Base-by-base conservation (phyloP, 495 filamentous ascomycete species). In the Delitschia confertaspora region DNA sequence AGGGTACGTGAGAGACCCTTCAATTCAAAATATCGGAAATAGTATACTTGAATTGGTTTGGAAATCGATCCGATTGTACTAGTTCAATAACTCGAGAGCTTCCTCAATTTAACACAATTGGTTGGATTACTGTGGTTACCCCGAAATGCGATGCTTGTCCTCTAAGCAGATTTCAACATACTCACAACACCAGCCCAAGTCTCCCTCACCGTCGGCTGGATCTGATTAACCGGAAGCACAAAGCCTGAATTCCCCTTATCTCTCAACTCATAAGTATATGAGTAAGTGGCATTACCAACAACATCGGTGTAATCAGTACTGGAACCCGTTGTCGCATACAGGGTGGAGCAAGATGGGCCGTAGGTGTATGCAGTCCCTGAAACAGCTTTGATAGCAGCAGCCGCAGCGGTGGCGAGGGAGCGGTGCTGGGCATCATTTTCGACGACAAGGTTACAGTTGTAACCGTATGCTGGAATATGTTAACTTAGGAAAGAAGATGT, bases 211-310 rank as follows among this genome's bases (percentile, higher is more conserved):
- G 48, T 51, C 2, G 48, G 41, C 31, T 51, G 41, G 23, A 51
- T 51, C 42, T 51, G 47, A 25, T 27, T 51, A 13, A 36, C 48
- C 2, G 48, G 48, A 19, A 51, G 36, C 33, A 36, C 23, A 25
- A 51, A 51, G 4, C 47, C 48, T 29, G 39, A 33, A 2, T 1
- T 45, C 3, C 48, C 48, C n/a, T 33, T 51, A 40, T 51, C 48
- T 6, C 48, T 14, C 13, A 51, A 23, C 20, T 51, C 48, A 35
- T 45, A 45, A 13, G 48, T 45, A 16, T 51, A 51, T n/a, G 38
- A 45, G 31, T 51, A 51, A 3, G 42, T 51, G 33, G 48, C 20
- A 17, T 51, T 45, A 17, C 42, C 48, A 18, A 24, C 9, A 2
- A 33, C 33, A 41, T 51, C 48, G 4, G 48, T 51, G 29, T 45